These are phyloP conservation scores for Gardenia jasminoides DNA, from an alignment of 257 asterid genomes.

Conservation along the genomic window DNA sequence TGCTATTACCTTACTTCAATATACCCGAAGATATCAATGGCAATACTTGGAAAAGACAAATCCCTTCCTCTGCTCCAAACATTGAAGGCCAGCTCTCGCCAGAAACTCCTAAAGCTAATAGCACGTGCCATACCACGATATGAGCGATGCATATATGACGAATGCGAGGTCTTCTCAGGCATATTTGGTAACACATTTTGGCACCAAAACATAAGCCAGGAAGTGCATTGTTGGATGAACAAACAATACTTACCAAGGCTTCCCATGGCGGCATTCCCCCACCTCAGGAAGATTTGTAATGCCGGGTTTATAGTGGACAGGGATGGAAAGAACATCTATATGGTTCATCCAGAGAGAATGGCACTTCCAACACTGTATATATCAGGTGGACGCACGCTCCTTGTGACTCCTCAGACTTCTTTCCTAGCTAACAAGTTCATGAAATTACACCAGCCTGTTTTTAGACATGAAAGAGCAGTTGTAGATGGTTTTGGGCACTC, in stretches of 20 bases:
- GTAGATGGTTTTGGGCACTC: constrained; percentile 59
- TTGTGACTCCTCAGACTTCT: constrained; percentile 47
- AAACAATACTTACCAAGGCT: constrained; percentile 29
- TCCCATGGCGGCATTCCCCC: constrained; percentile 58
- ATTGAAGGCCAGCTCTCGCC: constrained; percentile 28
- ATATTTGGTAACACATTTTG: constrained; percentile 54
- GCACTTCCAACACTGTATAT: constrained; percentile 43
- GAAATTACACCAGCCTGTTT: constrained; percentile 55
- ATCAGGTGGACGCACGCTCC: constrained; percentile 46
- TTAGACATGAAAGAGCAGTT: constrained; percentile 47
- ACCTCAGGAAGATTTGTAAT: constrained; percentile 46
- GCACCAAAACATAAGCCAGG: constrained; percentile 47
- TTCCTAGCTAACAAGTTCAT: constrained; percentile 54
- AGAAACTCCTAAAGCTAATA: constrained; percentile 35
- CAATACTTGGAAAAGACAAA: constrained; percentile 43
- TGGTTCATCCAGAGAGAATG: constrained; percentile 55
- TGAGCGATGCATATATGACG: constrained; percentile 49
- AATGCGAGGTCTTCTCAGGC: constrained; percentile 59
- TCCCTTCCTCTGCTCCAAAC: constrained; percentile 31
- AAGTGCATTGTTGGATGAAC: constrained; percentile 46
- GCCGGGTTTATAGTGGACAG: constrained; percentile 48
- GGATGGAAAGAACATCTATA: constrained; percentile 36
- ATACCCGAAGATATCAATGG: constrained; percentile 46
- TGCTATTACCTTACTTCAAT: constrained; percentile 15
- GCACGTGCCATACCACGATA: constrained; percentile 51